Conservation (phyloP, 1,284 basidiomycete genomes). For the Malassezia psittaci region DNA sequence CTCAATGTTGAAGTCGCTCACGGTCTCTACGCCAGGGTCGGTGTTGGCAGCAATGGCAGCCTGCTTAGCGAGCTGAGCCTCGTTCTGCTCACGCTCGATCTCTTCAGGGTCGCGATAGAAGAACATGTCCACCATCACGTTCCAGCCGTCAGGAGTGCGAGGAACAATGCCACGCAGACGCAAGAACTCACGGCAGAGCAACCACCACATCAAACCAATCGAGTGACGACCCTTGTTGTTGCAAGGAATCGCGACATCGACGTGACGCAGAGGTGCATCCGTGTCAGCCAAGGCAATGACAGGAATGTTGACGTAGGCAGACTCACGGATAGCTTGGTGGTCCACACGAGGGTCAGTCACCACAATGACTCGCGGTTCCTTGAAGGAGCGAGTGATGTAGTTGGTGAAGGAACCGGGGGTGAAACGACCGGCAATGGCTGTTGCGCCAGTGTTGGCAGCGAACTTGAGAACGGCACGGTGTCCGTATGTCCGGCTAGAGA, state of each 20-base stretch:
- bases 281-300: slow-evolving; percentile 98
- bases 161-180: slow-evolving; percentile 85
- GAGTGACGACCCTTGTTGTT: slow-evolving; percentile 99
- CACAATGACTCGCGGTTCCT: slow-evolving; percentile 94
- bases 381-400: slow-evolving; percentile 99
- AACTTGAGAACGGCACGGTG: slow-evolving; percentile 98
- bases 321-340: slow-evolving; percentile 99
- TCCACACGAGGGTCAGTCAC: slow-evolving; percentile 98
- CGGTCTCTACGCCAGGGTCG: slow-evolving; percentile 28
- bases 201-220: slow-evolving; percentile 97
- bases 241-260: slow-evolving; percentile 95
- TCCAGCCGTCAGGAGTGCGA: slow-evolving; percentile 81
- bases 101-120: slow-evolving; percentile 99
- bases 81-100: slow-evolving; percentile 91
- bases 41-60: slow-evolving; percentile 33
- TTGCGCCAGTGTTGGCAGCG: slow-evolving; percentile 92
- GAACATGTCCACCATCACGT: slow-evolving; percentile 98
- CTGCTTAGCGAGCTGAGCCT: slow-evolving; percentile 70
- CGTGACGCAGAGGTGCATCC: slow-evolving; percentile 90
- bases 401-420: slow-evolving; percentile 95
- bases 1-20: slow-evolving; percentile 41
- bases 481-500: slow-evolving; percentile 94
- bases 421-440: slow-evolving; percentile 97
- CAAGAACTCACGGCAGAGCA: slow-evolving; percentile 93
- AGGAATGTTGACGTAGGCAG: slow-evolving; percentile 99